These are phyloP conservation scores for Psidium friedrichsthalianum DNA, from an alignment of 345 rosid species.

Conservation along the genomic window DNA sequence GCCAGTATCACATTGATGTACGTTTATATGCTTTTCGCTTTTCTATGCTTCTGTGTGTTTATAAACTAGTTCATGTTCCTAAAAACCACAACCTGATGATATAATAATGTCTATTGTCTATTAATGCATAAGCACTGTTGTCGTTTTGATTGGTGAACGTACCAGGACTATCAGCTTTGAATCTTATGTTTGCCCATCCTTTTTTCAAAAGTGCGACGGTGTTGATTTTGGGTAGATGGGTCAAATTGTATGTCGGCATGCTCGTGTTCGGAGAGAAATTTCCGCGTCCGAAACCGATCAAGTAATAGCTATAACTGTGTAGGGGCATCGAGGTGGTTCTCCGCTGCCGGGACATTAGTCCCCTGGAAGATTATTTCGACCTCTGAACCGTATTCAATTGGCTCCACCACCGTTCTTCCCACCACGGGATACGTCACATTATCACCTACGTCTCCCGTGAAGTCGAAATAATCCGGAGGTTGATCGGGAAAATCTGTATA, in stretches of 20 bases:
- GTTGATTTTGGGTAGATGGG: slow-evolving; percentile 23
- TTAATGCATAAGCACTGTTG: neutral
- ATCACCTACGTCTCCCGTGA: slow-evolving; percentile 11
- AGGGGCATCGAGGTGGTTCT: slow-evolving; percentile 32
- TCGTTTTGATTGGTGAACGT: neutral
- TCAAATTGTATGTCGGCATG: slow-evolving; percentile 12
- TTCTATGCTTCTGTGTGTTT: neutral
- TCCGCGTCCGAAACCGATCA: slow-evolving; percentile 26
- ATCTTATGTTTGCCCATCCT: slow-evolving; percentile 24
- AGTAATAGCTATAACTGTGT: slow-evolving; percentile 28
- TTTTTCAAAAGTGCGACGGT: slow-evolving; percentile 13
- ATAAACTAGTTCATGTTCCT: neutral
- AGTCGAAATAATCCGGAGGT: slow-evolving; percentile 14
- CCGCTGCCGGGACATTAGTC: slow-evolving; percentile 12
- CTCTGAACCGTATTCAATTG: slow-evolving; percentile 15
- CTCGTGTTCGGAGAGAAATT: slow-evolving; percentile 15
- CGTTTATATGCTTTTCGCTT: neutral
- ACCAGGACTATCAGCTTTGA: slow-evolving; percentile 26
- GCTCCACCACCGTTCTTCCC: slow-evolving; percentile 13
- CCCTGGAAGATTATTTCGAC: slow-evolving; percentile 34
- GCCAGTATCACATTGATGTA: neutral
- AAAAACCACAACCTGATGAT: neutral
- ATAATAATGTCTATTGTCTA: neutral
- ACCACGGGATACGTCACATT: neutral
- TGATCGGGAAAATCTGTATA: slow-evolving; percentile 1